Conservation (phyloP, 2,329 filamentous ascomycete genomes). For the Zasmidium cellare region DNA sequence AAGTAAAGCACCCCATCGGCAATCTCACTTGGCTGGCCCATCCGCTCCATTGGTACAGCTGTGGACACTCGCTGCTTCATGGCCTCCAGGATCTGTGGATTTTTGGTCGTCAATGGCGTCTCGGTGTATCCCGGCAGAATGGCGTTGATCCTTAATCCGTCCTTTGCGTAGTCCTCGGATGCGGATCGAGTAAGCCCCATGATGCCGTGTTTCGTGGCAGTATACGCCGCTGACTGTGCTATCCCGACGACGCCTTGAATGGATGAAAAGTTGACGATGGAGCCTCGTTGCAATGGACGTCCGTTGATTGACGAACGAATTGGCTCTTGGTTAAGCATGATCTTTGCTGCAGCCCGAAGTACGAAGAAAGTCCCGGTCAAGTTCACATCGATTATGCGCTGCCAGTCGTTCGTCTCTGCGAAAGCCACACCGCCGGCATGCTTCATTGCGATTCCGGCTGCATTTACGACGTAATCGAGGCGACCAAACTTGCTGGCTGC, state of each 20-base stretch:
- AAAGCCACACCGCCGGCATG: constrained; percentile 41
- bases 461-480: constrained; percentile 45
- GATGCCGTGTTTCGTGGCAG: constrained; percentile 42
- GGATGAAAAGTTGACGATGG: constrained; percentile 41
- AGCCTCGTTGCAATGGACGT: constrained; percentile 32
- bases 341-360: constrained; percentile 39
- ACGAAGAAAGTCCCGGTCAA: constrained; percentile 47
- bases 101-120: constrained; percentile 11
- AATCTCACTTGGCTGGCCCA: constrained; percentile 28
- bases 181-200: constrained; percentile 44
- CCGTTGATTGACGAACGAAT: constrained; percentile 41
- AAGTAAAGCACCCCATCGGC: constrained; percentile 33
- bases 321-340: constrained; percentile 48
- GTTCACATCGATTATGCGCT: constrained; percentile 45
- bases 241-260: constrained; percentile 44
- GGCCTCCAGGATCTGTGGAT: constrained; percentile 24
- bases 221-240: constrained; percentile 37
- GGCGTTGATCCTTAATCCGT: constrained; percentile 42
- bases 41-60: constrained; percentile 29
- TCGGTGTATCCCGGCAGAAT: constrained; percentile 30
- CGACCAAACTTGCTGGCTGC: constrained; percentile 37
- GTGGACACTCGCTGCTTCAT: constrained; percentile 28
- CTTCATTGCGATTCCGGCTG: constrained; percentile 43
- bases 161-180: constrained; percentile 43
- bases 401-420: constrained; percentile 40